A percentile compares a stretch with the other conserved stretches of the same genome.
These are phyloP conservation scores for Medicago lupulina DNA, from an alignment of 306 rosid genomes.

Conservation along the genomic window DNA sequence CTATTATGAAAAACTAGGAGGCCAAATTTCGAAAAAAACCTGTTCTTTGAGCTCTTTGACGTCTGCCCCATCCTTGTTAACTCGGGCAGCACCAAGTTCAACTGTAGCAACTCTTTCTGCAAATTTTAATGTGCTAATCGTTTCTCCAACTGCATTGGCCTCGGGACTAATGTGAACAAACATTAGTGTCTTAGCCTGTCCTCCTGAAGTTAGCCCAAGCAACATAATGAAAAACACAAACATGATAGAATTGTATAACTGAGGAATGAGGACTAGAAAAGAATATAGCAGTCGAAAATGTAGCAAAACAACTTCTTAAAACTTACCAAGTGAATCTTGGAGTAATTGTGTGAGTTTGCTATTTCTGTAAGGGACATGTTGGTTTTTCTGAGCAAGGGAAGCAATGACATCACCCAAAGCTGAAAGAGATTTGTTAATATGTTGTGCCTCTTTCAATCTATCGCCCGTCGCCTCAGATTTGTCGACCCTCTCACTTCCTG, in stretches of 20 bases:
- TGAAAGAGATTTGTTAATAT: constrained; percentile 91
- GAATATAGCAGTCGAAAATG: neutral
- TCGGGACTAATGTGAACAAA: constrained; percentile 97
- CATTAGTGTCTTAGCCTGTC: constrained; percentile 96
- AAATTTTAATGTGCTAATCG: constrained; percentile 90
- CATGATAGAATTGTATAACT: neutral
- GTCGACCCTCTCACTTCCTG: constrained; percentile 97
- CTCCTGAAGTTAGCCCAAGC: constrained; percentile 63
- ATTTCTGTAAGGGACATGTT: constrained; percentile 93
- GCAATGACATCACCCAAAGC: constrained; percentile 97
- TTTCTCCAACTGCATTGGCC: constrained; percentile 78
- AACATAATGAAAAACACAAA: constrained; percentile 25
- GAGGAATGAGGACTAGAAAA: neutral
- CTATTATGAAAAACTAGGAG: constrained; percentile 15
- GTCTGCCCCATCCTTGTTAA: constrained; percentile 81
- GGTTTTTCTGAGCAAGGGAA: constrained; percentile 95
- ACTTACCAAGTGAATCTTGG: constrained; percentile 95
- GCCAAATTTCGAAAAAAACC: constrained; percentile 51
- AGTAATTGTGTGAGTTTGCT: constrained; percentile 97
- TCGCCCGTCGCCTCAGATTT: constrained; percentile 98
- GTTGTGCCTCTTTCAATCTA: constrained; percentile 94
- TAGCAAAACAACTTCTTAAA: constrained; percentile 31
- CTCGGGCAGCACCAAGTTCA: constrained; percentile 94
- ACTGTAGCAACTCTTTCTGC: constrained; percentile 97
- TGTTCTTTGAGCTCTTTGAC: constrained; percentile 94